phyloP scores from a whole-genome alignment of 768 basidiomycete species.

The Kwoniella sp. region DNA sequence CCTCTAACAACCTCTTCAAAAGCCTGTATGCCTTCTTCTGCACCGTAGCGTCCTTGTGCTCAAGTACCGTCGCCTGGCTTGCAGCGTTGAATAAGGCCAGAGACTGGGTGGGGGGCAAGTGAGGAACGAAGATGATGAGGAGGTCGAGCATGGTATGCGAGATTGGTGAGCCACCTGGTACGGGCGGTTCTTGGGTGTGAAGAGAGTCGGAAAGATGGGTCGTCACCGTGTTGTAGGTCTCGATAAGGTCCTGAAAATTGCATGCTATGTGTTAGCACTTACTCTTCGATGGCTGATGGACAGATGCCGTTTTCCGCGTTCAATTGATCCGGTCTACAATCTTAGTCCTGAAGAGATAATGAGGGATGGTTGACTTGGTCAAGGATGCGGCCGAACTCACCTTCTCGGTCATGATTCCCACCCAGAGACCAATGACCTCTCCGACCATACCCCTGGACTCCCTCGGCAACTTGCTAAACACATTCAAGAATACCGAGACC shows the following conservation, averaged over 20 bases:
- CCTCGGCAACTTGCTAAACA: constrained; percentile 81
- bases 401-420: constrained; percentile 72
- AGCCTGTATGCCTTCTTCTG: constrained; percentile 96
- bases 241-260: constrained; percentile 66
- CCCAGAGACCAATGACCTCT: constrained; percentile 85
- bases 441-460: constrained; percentile 77
- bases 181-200: constrained; percentile 33
- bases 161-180: constrained; percentile 54
- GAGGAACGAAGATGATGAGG: constrained; percentile 77
- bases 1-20: constrained; percentile 72
- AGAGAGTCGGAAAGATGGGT: constrained; percentile 56
- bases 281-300: no score
- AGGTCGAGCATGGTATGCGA: constrained; percentile 73
- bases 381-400: constrained; percentile 59
- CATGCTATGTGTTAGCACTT: no score
- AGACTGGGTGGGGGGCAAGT: constrained; percentile 67
- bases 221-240: constrained; percentile 77
- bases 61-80: constrained; percentile 68
- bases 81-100: constrained; percentile 69
- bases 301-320: no score
- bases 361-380: constrained; percentile 12
- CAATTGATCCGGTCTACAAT: no score
- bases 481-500: constrained; percentile 92
- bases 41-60: constrained; percentile 77
- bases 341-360: no score